Evolutionary conservation across 225 moss, liverwort and hornwort species (phyloP), one percentile per base, ranked within the genome.

Genomic region (Anthoceros angustus): DNA sequence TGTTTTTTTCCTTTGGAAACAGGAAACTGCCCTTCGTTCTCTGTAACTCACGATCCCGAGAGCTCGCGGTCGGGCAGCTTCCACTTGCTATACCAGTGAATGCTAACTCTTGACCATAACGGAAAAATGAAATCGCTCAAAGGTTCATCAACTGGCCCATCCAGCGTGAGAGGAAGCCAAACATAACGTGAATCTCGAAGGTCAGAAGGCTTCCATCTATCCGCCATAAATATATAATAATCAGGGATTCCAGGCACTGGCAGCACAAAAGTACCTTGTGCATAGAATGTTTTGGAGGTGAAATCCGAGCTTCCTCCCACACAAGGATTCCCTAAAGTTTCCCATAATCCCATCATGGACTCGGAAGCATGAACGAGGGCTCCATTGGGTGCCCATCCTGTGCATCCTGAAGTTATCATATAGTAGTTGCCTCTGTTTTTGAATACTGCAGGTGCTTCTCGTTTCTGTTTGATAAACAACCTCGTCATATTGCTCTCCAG

Each of bases 401-500:
- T 83, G 75, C 92, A 98, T 48, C 92, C 92, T 64, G 98, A 98
- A 7, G 98, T 98, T 65, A 98, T 70, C 87, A 92, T 98, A 69
- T 98, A 98, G 64, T 98, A 98, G 23, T 87, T 66, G 42, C 77
- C 76, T 66, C 41, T 80, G 74, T 98, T 81, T 83, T 98, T 92
- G 67, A 98, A 98, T 18, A 98, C 80, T 68, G 98, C 86, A 24
- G 98, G 98, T 26, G 98, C 87, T 77, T 98, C 98, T 78, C 98
- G 80, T 43, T 80, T 83, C 70, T 98, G 85, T 65, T 88, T 85
- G 12, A 95, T 70, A 70, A 98, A 72, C 16, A 83, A n/a, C n/a
- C n/a, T n/a, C n/a, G n/a, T n/a, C n/a, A n/a, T n/a, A n/a, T n/a
- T n/a, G n/a, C 78, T 81, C 69, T 75, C 84, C 77, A 98, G 76